phyloP scores from a whole-genome alignment of 768 basidiomycete species.

The Trametes coccinea region DNA sequence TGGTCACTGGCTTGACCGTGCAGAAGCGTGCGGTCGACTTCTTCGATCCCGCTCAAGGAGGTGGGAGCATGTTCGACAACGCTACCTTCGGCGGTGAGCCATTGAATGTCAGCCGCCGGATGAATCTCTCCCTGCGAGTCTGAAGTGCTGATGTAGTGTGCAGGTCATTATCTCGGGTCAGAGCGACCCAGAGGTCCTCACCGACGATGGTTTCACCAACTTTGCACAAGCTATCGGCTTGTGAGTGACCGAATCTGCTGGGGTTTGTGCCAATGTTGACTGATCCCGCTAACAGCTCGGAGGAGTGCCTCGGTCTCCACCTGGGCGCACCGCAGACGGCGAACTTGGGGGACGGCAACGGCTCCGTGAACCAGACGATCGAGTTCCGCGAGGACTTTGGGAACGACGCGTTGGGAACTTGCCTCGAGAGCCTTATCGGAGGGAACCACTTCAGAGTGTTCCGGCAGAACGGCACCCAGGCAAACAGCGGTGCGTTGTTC shows the following conservation, averaged over 20 bases:
- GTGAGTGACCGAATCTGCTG: conserved; percentile 36
- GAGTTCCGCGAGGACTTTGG: conserved; percentile 49
- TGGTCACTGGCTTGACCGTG: conserved; percentile 5
- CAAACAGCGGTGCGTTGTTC: conserved; percentile 36
- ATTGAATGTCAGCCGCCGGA: conserved; percentile 41
- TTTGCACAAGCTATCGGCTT: conserved; percentile 63
- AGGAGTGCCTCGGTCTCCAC: conserved; percentile 35
- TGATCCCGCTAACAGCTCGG: conserved; percentile 29
- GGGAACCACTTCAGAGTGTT: conserved; percentile 46
- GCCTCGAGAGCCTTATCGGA: conserved; percentile 40
- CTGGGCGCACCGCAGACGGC: conserved; percentile 40
- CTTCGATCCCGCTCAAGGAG: conserved; percentile 35
- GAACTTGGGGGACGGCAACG: conserved; percentile 51
- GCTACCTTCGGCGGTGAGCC: conserved; percentile 45
- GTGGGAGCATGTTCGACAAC: conserved; percentile 45
- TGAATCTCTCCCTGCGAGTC: not conserved
- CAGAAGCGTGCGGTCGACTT: conserved; percentile 30
- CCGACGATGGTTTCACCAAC: conserved; percentile 55
- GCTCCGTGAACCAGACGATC: conserved; percentile 43
- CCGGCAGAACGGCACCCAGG: conserved; percentile 33
- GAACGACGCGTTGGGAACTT: conserved; percentile 39
- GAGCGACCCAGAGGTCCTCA: conserved; percentile 59
- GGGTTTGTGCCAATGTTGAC: not conserved
- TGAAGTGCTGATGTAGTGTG: not conserved
- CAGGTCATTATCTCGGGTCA: conserved; percentile 64